phyloP scores from a whole-genome alignment of 1,139 yeast genomes.

The Pichia sp. region DNA sequence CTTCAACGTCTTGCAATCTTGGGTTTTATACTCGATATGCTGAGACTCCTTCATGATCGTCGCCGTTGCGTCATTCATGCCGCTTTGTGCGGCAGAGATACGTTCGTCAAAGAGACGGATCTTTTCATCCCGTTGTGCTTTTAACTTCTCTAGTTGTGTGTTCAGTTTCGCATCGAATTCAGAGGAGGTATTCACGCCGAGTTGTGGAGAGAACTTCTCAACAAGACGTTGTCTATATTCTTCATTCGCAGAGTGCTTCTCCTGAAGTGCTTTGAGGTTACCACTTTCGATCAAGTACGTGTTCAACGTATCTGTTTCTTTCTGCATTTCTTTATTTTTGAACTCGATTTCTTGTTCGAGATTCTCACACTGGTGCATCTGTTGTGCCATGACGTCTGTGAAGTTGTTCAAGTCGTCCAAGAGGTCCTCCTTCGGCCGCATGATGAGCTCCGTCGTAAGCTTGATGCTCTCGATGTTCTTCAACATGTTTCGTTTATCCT shows the following conservation, averaged over 20 bases:
- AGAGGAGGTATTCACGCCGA: slow-evolving; percentile 1
- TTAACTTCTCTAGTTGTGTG: slow-evolving; percentile 11
- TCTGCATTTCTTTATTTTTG: slow-evolving; percentile 23
- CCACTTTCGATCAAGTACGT: slow-evolving; percentile 54
- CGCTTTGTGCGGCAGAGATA: slow-evolving; percentile 16
- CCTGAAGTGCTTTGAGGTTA: slow-evolving; percentile 49
- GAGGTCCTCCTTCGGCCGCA: slow-evolving; percentile 52
- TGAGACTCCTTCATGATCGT: slow-evolving; percentile 43
- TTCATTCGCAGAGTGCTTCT: slow-evolving; percentile 35
- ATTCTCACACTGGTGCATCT: slow-evolving; percentile 33
- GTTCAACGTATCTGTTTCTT: slow-evolving; percentile 39
- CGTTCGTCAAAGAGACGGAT: slow-evolving; percentile 13
- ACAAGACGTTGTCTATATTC: slow-evolving; percentile 16
- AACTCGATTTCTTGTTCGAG: slow-evolving; percentile 26
- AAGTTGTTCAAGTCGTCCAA: slow-evolving; percentile 53
- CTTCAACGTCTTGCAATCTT: slow-evolving; percentile 36
- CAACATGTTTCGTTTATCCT: slow-evolving; percentile 42
- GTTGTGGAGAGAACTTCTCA: slow-evolving; percentile 8
- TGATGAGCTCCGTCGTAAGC: slow-evolving; percentile 44
- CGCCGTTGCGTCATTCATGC: slow-evolving; percentile 29
- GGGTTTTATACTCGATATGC: slow-evolving; percentile 37
- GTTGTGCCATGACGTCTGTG: slow-evolving; percentile 42
- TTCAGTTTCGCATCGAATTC: slow-evolving; percentile 25
- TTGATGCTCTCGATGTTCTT: slow-evolving; percentile 52
- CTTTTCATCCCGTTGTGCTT: slow-evolving; percentile 14